A percentile compares a stretch with the other conserved stretches of the same genome.
phyloP scores from a whole-genome alignment of 768 basidiomycete genomes.

The Holtermannia corniformis region DNA sequence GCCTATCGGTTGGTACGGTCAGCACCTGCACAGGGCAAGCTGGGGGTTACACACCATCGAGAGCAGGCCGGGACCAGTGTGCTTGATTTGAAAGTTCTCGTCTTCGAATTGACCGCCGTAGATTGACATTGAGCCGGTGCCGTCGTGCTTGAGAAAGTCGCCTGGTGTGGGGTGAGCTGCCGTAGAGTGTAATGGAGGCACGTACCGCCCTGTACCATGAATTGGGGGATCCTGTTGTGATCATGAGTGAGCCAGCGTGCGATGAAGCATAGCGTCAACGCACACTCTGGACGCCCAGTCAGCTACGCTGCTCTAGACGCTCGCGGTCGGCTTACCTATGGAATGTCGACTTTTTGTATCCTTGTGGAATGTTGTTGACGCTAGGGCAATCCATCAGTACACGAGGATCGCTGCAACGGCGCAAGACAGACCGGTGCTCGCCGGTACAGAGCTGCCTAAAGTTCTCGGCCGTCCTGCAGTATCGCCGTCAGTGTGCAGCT shows the following conservation, averaged over 20 bases:
- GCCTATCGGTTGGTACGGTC: constrained; percentile 64
- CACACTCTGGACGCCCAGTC: no score
- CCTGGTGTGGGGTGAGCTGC: constrained; percentile 48
- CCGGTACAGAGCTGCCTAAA: constrained; percentile 95
- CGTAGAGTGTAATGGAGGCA: constrained; percentile 10
- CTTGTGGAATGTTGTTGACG: constrained; percentile 74
- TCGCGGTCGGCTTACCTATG: constrained; percentile 75
- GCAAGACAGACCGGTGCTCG: constrained; percentile 64
- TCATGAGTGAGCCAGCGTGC: background rate
- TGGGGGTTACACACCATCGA: constrained; percentile 64
- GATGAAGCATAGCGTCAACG: background rate
- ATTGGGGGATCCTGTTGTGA: constrained; percentile 43
- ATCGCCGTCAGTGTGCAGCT: background rate
- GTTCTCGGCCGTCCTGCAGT: constrained; percentile 82
- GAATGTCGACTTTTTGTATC: constrained; percentile 84
- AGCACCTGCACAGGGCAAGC: no score
- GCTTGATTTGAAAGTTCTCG: constrained; percentile 89
- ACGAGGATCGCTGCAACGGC: background rate
- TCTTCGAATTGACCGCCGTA: constrained; percentile 96
- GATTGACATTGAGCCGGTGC: constrained; percentile 93
- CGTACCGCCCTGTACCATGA: constrained; percentile 83
- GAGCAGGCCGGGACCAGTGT: constrained; percentile 71
- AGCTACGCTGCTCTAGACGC: no score
- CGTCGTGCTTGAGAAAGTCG: constrained; percentile 88
- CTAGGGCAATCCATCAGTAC: constrained; percentile 40